A percentile compares a stretch with the other conserved stretches of the same genome.
Evolutionary conservation across 768 basidiomycete genomes (phyloP).

Genomic region (Pleurotus salmoneostramineus): DNA sequence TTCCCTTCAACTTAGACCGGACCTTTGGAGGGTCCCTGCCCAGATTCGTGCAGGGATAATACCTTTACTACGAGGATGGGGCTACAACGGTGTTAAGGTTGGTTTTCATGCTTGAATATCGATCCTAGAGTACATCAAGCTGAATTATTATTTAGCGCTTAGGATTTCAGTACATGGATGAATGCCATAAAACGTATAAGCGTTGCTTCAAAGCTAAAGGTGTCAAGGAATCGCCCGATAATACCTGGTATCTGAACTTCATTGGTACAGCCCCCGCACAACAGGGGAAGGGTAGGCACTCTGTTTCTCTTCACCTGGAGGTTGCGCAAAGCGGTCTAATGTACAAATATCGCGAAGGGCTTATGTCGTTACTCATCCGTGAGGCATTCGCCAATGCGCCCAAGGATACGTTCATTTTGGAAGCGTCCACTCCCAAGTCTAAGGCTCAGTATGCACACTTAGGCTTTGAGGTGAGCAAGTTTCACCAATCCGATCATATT

Average conservation of each 20-base stretch:
- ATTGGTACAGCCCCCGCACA: conserved; percentile 21
- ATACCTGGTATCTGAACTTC: conserved; percentile 25
- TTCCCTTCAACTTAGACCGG: conserved; percentile 20
- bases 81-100: conserved; percentile 1
- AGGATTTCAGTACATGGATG: conserved; percentile 18
- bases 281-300: conserved; percentile 22
- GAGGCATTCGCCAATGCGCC: conserved; percentile 22
- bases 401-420: conserved; percentile 18
- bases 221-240: conserved; percentile 15
- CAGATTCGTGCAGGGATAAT: conserved; percentile 3
- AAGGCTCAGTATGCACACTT: conserved; percentile 25
- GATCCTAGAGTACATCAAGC: conserved; percentile 17
- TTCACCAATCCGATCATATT: neutral
- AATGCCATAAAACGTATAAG: conserved; percentile 13
- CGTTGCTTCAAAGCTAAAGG: conserved; percentile 16
- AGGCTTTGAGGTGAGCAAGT: conserved; percentile 21
- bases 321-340: neutral
- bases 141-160: conserved; percentile 14
- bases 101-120: neutral
- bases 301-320: neutral
- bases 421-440: conserved; percentile 23
- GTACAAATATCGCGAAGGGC: conserved; percentile 13
- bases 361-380: conserved; percentile 23
- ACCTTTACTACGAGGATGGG: conserved; percentile 9
- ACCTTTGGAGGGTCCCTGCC: conserved; percentile 16